phyloP scores from a whole-genome alignment of 2,329 filamentous ascomycete species.

The Xylaria sp. region DNA sequence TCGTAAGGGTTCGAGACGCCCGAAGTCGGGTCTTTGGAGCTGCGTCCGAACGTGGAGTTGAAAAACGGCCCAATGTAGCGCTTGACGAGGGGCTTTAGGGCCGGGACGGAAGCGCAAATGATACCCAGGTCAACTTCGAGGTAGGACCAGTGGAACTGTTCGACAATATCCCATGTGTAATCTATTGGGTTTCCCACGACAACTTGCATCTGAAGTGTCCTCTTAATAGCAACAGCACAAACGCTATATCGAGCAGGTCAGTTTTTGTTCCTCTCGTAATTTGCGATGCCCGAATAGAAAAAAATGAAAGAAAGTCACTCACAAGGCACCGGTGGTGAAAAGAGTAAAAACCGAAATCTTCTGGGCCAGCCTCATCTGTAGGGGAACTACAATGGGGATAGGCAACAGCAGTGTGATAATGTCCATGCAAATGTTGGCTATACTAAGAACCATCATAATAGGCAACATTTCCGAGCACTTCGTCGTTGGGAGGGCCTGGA shows the following conservation, averaged over 20 bases:
- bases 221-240: background rate
- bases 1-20: background rate
- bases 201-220: background rate
- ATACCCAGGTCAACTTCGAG: background rate
- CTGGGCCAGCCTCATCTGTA: background rate
- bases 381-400: background rate
- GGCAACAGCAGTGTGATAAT: background rate
- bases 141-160: constrained; percentile 1
- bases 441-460: constrained; percentile 1
- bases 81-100: background rate
- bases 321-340: constrained; percentile 1
- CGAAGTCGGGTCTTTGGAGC: background rate
- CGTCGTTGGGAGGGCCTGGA: background rate
- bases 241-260: background rate
- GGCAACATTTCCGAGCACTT: background rate
- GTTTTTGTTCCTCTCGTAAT: too few relatives aligned
- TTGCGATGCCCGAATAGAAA: too few relatives aligned
- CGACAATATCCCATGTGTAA: background rate
- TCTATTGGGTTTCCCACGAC: background rate
- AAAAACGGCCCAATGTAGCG: background rate
- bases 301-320: background rate
- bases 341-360: background rate
- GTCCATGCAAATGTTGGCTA: background rate
- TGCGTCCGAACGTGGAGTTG: background rate
- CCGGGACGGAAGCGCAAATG: background rate